Base-by-base conservation (phyloP, 306 rosid species). In the Vigna hirtella region DNA sequence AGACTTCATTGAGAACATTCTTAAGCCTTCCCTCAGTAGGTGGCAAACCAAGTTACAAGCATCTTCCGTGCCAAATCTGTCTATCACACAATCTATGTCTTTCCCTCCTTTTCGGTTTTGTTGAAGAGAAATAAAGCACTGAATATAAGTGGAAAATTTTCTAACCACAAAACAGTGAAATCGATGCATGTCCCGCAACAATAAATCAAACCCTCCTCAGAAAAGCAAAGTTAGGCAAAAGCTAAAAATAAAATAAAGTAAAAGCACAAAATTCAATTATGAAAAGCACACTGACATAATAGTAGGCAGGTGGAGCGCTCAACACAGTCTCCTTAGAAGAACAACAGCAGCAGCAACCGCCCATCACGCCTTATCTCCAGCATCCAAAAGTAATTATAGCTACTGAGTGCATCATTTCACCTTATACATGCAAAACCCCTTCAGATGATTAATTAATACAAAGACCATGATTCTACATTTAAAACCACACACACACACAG, bases 301-400 rank as follows among this genome's bases (percentile, higher is more conserved):
- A 91, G 81, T 87, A 88, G 7, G 88, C 70, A 17, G 92, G 89
- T 13, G 83, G 88, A 80, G 77, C 80, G 48, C 58, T 86, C 84
- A 76, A 74, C 57, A 84, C 91, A 32, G 87, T 77, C 82, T 84
- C 87, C 80, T 76, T 83, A 17, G 91, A 76, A 80, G 90, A 84
- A 89, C 95, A 66, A 20, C 71, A 94, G 66, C 98, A 94, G 9
- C 71, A 66, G 82, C 97, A 94, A 81, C 92, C 91, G 78, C 98
- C 98, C 98, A 94, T 94, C 63, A 78, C 71, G 52, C 71, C 59
- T 90, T 88, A 83, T 70, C 83, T 78, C 74, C 73, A 71, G 77
- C 32, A 57, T 69, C 48, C 81, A 83, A 65, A 79, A 75, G 47
- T 53, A 77, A 81, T 64, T 63, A 73, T 70, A 4, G 26, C 82